Base-by-base conservation (phyloP, 2,329 filamentous ascomycete genomes). In the Phyllachora maydis region DNA sequence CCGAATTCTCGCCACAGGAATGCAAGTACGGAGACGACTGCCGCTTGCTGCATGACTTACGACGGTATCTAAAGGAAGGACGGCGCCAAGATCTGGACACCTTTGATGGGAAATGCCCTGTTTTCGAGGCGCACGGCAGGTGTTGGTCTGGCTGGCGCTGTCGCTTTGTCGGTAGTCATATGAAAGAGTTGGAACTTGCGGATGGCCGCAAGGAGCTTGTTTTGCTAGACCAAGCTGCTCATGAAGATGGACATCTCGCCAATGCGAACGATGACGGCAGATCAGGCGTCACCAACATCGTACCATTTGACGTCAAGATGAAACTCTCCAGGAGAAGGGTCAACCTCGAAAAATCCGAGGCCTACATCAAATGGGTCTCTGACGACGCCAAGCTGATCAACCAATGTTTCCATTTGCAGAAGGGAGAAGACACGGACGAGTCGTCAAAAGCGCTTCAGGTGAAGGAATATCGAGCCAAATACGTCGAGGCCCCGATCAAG, bases 111-210 rank as follows among this genome's bases (percentile, higher is more conserved):
- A 57, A 73, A 30, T 98, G 88, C 40, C 85, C 83, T 1, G 63
- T 91, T 6, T 93, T 69, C 45, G 71, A 78, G 33, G 55, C 57
- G 10, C 65, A 73, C 32, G 83, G 83, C 8, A 66, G 59, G 30
- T 98, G 88, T 38, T 61, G 65, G 23, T 66, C 74, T 9, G 88
- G 88, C 5, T 98, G 85, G 83, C 91, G 85, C 44, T 98, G 88
- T 44, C 74, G 85, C 12, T 91, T 93, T 40, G 75, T 79, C 16
- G 64, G 64, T 31, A 90, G 79, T 31, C 88, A 98, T 48, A 88
- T 81, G 37, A 60, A 70, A 31, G 85, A 95, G 48, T 49, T 77
- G 13, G 66, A 76, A 33, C 67, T 58, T 11, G 69, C 72, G 25
- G 83, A 91, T 43, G 85, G 82, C 6, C 65, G 65, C 34, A 81